Percentiles rank a stretch among this genome's conserved stretches.
These are phyloP conservation scores for Scutellaria galericulata DNA, from an alignment of 257 asterid species.

Conservation along the genomic window DNA sequence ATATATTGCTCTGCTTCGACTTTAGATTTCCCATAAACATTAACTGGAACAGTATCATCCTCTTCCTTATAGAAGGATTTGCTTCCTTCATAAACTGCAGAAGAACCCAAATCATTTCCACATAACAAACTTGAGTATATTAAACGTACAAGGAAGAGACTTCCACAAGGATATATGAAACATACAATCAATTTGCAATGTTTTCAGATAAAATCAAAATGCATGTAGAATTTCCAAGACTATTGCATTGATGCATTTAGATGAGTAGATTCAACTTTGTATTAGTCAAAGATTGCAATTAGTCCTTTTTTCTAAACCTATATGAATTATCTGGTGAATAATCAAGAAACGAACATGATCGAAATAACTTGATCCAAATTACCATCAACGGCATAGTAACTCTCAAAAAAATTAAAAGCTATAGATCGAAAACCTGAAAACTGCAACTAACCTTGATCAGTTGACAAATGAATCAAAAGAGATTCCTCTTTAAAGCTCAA, in stretches of 20 bases:
- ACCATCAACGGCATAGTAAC: slow-evolving; percentile 14
- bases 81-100: slow-evolving; percentile 89
- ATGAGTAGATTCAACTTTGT: slow-evolving; percentile 8
- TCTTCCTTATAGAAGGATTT: slow-evolving; percentile 91
- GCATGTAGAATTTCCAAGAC: slow-evolving; percentile 17
- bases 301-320: not conserved
- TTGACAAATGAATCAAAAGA: slow-evolving; percentile 85
- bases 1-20: slow-evolving; percentile 81
- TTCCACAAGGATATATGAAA: slow-evolving; percentile 1
- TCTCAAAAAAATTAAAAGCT: not conserved
- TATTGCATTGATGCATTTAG: not conserved
- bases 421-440: slow-evolving; percentile 4
- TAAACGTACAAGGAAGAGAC: slow-evolving; percentile 17
- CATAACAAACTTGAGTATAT: not conserved
- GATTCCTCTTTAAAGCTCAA: slow-evolving; percentile 56
- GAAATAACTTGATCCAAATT: not conserved
- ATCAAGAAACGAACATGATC: not conserved
- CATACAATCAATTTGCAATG: not conserved
- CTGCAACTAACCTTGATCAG: slow-evolving; percentile 79
- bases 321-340: not conserved
- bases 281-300: slow-evolving; percentile 2
- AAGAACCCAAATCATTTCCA: slow-evolving; percentile 34
- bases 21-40: slow-evolving; percentile 91
- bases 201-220: not conserved
- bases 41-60: slow-evolving; percentile 84